Evolutionary conservation across 768 basidiomycete species (phyloP).

Genomic region (Boletellus emodensis): DNA sequence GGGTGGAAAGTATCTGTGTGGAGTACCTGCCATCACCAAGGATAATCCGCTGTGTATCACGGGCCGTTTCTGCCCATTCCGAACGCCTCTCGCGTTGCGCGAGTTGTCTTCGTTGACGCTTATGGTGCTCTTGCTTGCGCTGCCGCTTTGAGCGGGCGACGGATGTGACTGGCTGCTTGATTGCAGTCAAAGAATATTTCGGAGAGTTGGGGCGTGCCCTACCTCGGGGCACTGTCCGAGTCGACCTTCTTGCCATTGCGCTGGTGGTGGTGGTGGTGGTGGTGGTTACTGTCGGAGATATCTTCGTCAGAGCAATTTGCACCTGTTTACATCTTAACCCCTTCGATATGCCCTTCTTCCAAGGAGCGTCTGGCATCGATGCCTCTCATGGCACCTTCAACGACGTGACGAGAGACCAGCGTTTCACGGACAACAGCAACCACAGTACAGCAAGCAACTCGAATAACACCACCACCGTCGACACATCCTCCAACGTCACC

Average conservation of each 20-base stretch:
- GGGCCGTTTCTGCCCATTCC: slow-evolving; percentile 32
- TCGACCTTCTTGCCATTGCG: slow-evolving; percentile 21
- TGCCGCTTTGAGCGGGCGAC: slow-evolving; percentile 15
- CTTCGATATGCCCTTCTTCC: slow-evolving; percentile 23
- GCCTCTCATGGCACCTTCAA: slow-evolving; percentile 17
- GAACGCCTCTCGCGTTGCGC: slow-evolving; percentile 25
- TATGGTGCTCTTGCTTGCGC: slow-evolving; percentile 22
- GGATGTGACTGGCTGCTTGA: slow-evolving; percentile 22
- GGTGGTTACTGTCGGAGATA: no score
- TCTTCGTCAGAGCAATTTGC: no score
- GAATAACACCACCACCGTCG: slow-evolving; percentile 17
- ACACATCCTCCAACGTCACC: slow-evolving; percentile 11
- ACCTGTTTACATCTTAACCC: neutral
- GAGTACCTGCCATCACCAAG: slow-evolving; percentile 41
- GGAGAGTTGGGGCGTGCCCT: slow-evolving; percentile 25
- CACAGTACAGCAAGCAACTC: slow-evolving; percentile 12
- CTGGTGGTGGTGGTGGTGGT: slow-evolving; percentile 5
- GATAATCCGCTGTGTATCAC: slow-evolving; percentile 36
- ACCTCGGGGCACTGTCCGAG: slow-evolving; percentile 23
- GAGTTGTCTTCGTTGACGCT: slow-evolving; percentile 14
- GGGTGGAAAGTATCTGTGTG: slow-evolving; percentile 22
- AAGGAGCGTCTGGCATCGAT: slow-evolving; percentile 16
- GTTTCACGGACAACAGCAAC: slow-evolving; percentile 15
- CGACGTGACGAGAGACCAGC: slow-evolving; percentile 21
- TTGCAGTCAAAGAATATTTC: slow-evolving; percentile 18